Evolutionary conservation across 768 basidiomycete species (phyloP).

Genomic region (Macrocybe gigantea): DNA sequence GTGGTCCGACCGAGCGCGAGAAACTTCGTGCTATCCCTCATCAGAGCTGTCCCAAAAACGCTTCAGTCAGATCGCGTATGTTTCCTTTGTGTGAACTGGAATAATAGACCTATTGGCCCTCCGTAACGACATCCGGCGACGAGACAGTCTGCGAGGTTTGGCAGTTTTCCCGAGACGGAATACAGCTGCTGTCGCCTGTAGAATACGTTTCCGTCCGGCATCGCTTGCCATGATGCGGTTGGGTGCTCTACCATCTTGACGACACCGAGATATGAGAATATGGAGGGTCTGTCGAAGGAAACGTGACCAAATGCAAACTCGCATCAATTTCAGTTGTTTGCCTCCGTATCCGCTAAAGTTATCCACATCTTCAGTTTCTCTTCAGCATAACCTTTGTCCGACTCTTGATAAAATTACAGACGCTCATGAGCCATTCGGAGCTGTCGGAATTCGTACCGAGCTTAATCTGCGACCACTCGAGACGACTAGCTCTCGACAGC

Average conservation of each 20-base stretch:
- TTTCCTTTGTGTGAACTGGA: too few species aligned
- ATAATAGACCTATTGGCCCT: constrained; percentile 73
- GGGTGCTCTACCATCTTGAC: constrained; percentile 56
- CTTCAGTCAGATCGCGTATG: neutral
- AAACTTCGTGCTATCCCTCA: constrained; percentile 80
- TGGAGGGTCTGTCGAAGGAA: too few species aligned
- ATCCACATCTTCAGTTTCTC: too few species aligned
- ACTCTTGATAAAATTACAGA: too few species aligned
- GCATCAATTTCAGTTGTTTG: too few species aligned
- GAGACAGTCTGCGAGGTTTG: constrained; percentile 73
- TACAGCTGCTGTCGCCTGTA: constrained; percentile 85
- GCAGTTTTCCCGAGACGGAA: constrained; percentile 71
- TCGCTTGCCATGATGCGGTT: constrained; percentile 83
- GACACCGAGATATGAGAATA: neutral
- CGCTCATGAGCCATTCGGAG: too few species aligned
- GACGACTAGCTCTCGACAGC: too few species aligned
- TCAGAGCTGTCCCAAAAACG: constrained; percentile 52
- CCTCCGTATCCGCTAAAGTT: too few species aligned
- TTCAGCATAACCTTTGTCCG: too few species aligned
- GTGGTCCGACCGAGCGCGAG: constrained; percentile 61
- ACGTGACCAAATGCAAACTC: too few species aligned
- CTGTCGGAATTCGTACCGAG: too few species aligned
- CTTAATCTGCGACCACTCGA: too few species aligned
- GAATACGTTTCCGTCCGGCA: constrained; percentile 83
- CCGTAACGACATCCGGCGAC: constrained; percentile 80